Percentiles rank a stretch among this genome's conserved stretches.
Evolutionary conservation across 2,329 filamentous ascomycete genomes (phyloP).

Genomic region (Nigrospora sphaerica): DNA sequence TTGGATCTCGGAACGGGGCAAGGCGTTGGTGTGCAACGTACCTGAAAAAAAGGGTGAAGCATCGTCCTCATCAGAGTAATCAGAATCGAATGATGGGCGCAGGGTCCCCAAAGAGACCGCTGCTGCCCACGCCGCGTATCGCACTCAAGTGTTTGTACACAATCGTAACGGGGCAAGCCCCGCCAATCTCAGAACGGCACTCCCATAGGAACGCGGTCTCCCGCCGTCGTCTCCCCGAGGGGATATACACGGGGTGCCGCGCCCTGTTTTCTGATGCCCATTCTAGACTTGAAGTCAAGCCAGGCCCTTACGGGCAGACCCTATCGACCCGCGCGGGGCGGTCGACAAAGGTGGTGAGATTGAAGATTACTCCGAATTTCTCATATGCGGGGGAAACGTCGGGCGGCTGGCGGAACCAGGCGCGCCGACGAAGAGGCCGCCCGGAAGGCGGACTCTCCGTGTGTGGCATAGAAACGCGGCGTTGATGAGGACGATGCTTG

Average conservation of each 20-base stretch:
- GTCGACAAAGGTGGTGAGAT: slow-evolving; percentile 28
- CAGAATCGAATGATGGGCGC: slow-evolving; percentile 75
- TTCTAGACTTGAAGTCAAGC: slow-evolving; percentile 77
- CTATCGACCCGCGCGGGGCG: slow-evolving; percentile 32
- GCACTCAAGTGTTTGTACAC: slow-evolving; percentile 79
- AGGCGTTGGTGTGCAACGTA: slow-evolving; percentile 14
- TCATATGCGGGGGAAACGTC: slow-evolving; percentile 62
- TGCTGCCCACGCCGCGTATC: slow-evolving; percentile 74
- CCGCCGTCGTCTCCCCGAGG: slow-evolving; percentile 23
- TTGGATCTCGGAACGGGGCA: slow-evolving; percentile 3
- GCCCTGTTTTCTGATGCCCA: slow-evolving; percentile 87
- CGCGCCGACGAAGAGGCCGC: slow-evolving; percentile 24
- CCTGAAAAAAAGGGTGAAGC: slow-evolving; percentile 46
- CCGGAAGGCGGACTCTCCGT: slow-evolving; percentile 43
- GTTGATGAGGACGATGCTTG: slow-evolving; percentile 81
- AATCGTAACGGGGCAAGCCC: slow-evolving; percentile 21
- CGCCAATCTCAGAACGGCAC: slow-evolving; percentile 82
- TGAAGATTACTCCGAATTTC: slow-evolving; percentile 99
- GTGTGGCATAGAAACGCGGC: slow-evolving; percentile 96
- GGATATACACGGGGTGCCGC: slow-evolving; percentile 23
- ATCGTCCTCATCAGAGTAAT: slow-evolving; percentile 82
- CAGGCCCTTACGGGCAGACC: slow-evolving; percentile 81
- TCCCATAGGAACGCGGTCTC: slow-evolving; percentile 64
- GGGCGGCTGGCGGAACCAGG: slow-evolving; percentile 10
- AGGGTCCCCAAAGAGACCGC: slow-evolving; percentile 15